Base-by-base conservation (phyloP, 2,329 filamentous ascomycete species). In the Ophiostoma ips region DNA sequence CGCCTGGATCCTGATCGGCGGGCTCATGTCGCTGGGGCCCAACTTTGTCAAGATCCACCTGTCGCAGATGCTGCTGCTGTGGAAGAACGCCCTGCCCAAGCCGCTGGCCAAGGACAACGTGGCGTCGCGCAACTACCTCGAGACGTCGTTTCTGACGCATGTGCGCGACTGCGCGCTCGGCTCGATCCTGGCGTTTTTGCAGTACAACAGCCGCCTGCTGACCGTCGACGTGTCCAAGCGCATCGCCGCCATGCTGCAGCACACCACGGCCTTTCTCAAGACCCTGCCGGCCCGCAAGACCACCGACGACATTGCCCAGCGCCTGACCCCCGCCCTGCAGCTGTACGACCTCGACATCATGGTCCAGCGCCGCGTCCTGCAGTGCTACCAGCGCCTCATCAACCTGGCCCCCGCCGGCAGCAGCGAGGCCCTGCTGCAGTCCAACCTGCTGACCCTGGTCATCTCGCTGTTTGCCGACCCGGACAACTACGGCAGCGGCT, bases 31-130 rank as follows among this genome's bases (percentile, higher is more conserved):
- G 1, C 75, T 98, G 1, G 92, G 92, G 0, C 90, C 92, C 4
- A 96, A 95, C 64, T 98, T 98, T 64, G 90, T 96, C 65, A 98
- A 98, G 67, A 96, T 96, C 21, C 92, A 98, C 65, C 75, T 98
- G 8, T 90, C 89, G 2, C 92, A 98, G 61, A 73, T 98, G 19
- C 79, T 98, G 50, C 70, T 98, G 9, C 71, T 98, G 7, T 98
- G 92, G 92, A 95, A 95, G 66, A 98, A 96, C 64, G 90, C 92
- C 0, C 73, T 98, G 11, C 90, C 94, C 0, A 95, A 94, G 60
- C 90, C 94, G 6, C 67, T 96, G n/a, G 83, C 87, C 33, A 94
- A 88, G 63, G 90, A 96, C 57, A 94, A 92, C 57, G 87, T 87
- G 47, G 79, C 83, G 0, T 81, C 90, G 55, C 79, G 89, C 49